Evolutionary conservation across 495 filamentous ascomycete genomes (phyloP), one percentile per base, ranked within the genome.

Genomic region (Penicillium tannophilum): DNA sequence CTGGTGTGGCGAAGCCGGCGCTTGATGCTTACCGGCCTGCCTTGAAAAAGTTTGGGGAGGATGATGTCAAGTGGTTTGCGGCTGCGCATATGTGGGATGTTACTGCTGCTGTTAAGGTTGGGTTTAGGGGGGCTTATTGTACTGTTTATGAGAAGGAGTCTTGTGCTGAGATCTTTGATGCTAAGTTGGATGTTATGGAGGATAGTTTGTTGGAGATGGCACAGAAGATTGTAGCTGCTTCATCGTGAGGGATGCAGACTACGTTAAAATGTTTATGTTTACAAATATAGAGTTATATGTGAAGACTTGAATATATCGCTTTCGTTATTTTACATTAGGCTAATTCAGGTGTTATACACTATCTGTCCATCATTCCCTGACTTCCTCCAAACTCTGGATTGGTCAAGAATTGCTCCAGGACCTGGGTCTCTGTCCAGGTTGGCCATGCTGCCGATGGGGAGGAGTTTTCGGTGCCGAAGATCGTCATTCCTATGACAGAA

Each of bases 41-140:
- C 23, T 43, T 64, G 12, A 57, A 51, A 10, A 49, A 33, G 12
- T 61, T 64, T 42, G 54, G 51, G 8, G 31, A 51, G 2, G 54
- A 55, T 5, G 66, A 69, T 44, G 56, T 50, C 10, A 69, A 66
- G 57, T 72, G 70, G 70, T 72, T 75, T 61, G 73, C 67, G 4
- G 73, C 73, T 11, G 73, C 72, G 4, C 73, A 76, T 63, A 75
- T 73, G 72, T 76, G 73, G 73, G 73, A 76, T 69, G 70, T 71
- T n/a, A 52, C 63, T 10, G 73, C 72, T 19, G 73, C 73, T 19
- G 55, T 49, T 30, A 72, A 63, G 42, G 60, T 55, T 23, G 69
- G 72, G 9, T 75, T 72, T 33, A 52, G 63, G 16, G 70, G 68
- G 20, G 72, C 72, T 12, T 74, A 72, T 52, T 74, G 72, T 35